Conservation (phyloP, 2,329 filamentous ascomycete species). For the Aspergillus chevalieri region DNA sequence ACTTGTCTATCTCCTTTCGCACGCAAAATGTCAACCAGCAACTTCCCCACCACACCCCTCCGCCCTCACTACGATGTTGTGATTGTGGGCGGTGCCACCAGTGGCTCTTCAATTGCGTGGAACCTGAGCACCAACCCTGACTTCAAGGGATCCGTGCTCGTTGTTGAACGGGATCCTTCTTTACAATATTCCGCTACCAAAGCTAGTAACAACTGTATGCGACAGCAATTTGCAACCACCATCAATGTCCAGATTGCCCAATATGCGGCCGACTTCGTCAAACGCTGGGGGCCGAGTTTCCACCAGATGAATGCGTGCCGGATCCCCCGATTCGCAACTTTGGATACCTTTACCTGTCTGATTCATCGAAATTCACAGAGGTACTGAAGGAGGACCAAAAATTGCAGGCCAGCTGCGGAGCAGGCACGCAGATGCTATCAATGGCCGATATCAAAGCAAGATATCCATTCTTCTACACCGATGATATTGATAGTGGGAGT, state of each 20-base stretch:
- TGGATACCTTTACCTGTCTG: slow-evolving; percentile 3
- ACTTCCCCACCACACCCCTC: not conserved
- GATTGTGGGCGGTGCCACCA: slow-evolving; percentile 12
- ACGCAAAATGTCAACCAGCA: not conserved
- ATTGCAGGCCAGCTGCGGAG: slow-evolving; percentile 2
- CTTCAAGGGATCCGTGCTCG: slow-evolving; percentile 9
- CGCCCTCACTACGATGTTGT: slow-evolving; percentile 9
- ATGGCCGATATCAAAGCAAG: not conserved
- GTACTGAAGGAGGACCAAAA: slow-evolving; percentile 1
- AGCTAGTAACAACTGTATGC: slow-evolving; percentile 15
- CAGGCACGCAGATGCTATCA: slow-evolving; percentile 1
- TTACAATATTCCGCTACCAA: slow-evolving; percentile 10
- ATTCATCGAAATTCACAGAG: slow-evolving; percentile 2
- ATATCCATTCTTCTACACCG: slow-evolving; percentile 8
- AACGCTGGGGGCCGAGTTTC: slow-evolving; percentile 4
- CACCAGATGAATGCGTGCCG: slow-evolving; percentile 1
- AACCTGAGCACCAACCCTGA: slow-evolving; percentile 4
- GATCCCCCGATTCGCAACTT: slow-evolving; percentile 1
- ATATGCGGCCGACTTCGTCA: slow-evolving; percentile 12
- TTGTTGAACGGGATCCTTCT: slow-evolving; percentile 11
- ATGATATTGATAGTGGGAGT: slow-evolving; percentile 8
- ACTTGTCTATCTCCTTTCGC: too few species aligned
- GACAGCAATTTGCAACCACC: slow-evolving; percentile 14
- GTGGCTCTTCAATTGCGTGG: slow-evolving; percentile 11
- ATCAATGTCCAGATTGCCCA: slow-evolving; percentile 14